Evolutionary conservation across 2,329 filamentous ascomycete species (phyloP).

Genomic region (Nigrospora osmanthi): DNA sequence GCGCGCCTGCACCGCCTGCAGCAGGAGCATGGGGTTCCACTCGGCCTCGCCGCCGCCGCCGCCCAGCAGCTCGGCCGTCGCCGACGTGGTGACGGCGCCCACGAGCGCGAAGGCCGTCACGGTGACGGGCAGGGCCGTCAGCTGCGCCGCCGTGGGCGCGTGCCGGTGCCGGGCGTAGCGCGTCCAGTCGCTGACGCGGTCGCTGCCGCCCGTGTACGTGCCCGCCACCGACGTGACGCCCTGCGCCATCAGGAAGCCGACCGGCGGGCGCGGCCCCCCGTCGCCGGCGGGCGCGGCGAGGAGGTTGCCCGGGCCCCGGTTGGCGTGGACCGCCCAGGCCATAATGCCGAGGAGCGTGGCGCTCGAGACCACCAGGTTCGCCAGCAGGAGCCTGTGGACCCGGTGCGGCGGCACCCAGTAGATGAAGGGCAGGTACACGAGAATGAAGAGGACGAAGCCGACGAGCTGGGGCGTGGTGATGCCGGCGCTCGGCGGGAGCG

Average conservation of each 20-base stretch:
- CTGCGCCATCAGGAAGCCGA: slow-evolving; percentile 7
- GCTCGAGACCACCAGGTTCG: slow-evolving; percentile 5
- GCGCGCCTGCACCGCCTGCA: slow-evolving; percentile 3
- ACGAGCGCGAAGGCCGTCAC: slow-evolving; percentile 6
- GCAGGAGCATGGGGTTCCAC: slow-evolving; percentile 9
- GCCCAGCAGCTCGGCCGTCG: slow-evolving; percentile 4
- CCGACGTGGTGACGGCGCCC: slow-evolving; percentile 8
- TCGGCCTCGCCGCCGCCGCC: slow-evolving; percentile 4
- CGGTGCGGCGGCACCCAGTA: slow-evolving; percentile 6
- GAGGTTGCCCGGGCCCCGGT: slow-evolving; percentile 5
- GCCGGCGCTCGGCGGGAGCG: slow-evolving; percentile 5
- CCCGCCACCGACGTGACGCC: slow-evolving; percentile 7
- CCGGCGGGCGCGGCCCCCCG: slow-evolving; percentile 1
- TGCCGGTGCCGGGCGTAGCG: slow-evolving; percentile 6
- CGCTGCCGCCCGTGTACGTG: slow-evolving; percentile 5
- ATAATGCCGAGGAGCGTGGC: slow-evolving; percentile 7
- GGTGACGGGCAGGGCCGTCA: slow-evolving; percentile 7
- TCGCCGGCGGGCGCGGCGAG: slow-evolving; percentile 4
- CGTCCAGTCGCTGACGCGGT: slow-evolving; percentile 6
- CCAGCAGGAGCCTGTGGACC: slow-evolving; percentile 4
- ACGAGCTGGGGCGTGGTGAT: slow-evolving; percentile 23
- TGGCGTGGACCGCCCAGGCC: slow-evolving; percentile 6
- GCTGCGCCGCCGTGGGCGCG: slow-evolving; percentile 6
- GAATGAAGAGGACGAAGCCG: slow-evolving; percentile 9
- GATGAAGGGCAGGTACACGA: slow-evolving; percentile 7